Conservation (phyloP, 2,329 filamentous ascomycete genomes). For the Cladosporium sp. region DNA sequence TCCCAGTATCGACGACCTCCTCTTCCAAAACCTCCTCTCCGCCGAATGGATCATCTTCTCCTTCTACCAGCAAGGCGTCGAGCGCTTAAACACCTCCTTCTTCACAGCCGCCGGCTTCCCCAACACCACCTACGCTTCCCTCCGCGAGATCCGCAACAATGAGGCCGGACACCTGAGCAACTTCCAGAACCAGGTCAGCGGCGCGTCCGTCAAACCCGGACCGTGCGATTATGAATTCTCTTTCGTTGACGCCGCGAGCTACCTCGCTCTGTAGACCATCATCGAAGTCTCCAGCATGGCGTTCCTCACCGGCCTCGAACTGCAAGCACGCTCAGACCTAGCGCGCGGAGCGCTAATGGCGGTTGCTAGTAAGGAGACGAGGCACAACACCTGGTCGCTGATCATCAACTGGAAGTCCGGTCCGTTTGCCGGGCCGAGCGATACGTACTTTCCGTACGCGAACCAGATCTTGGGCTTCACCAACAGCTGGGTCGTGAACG, state of each 20-base stretch:
- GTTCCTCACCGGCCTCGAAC: conserved; percentile 42
- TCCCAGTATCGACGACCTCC: conserved; percentile 43
- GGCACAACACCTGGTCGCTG: conserved; percentile 46
- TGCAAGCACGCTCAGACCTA: conserved; percentile 36
- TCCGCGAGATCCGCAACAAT: conserved; percentile 47
- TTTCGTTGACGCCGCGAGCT: conserved; percentile 26
- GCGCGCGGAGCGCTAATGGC: conserved; percentile 42
- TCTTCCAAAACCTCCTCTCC: conserved; percentile 48
- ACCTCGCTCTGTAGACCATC: conserved; percentile 37
- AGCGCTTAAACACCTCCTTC: conserved; percentile 39
- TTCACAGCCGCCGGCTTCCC: conserved; percentile 41
- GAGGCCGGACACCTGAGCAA: conserved; percentile 49
- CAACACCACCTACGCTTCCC: conserved; percentile 43
- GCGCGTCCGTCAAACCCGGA: conserved; percentile 45
- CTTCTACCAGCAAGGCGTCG: conserved; percentile 48
- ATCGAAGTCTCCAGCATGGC: conserved; percentile 44
- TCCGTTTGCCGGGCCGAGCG: conserved; percentile 44
- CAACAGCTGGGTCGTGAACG: conserved; percentile 35
- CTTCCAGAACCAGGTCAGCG: conserved; percentile 47
- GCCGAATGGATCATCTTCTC: conserved; percentile 50
- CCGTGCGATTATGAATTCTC: conserved; percentile 39
- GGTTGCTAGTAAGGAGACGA: conserved; percentile 41
- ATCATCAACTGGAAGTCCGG: conserved; percentile 44
- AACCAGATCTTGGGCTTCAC: conserved; percentile 45
- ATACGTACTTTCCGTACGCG: conserved; percentile 47